phyloP scores from a whole-genome alignment of 176 grass and related monocot genomes.

The Avena sativa region DNA sequence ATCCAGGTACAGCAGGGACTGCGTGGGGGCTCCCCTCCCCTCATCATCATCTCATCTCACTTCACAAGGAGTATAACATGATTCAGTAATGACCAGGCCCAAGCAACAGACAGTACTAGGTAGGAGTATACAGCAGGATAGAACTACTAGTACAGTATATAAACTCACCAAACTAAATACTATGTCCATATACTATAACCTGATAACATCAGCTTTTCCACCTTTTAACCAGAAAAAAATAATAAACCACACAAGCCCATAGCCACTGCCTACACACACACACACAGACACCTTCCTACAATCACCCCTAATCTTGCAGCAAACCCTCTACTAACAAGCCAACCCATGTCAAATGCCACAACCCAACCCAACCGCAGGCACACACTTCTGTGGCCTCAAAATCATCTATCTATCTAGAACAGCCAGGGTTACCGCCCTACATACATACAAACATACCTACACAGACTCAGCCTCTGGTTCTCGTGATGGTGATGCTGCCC shows the following conservation, averaged over 20 bases:
- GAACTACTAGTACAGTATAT: not conserved
- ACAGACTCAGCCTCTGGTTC: constrained; percentile 60
- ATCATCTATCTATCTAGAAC: constrained; percentile 7
- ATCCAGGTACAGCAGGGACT: not conserved
- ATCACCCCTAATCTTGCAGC: not conserved
- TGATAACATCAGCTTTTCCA: not conserved
- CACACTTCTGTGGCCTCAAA: constrained; percentile 6
- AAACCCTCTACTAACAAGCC: constrained; percentile 18
- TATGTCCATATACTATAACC: constrained; percentile 31
- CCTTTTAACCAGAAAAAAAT: constrained; percentile 12
- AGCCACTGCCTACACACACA: constrained; percentile 3
- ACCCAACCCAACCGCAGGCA: not conserved
- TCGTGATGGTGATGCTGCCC: constrained; percentile 91
- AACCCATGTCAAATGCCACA: constrained; percentile 27
- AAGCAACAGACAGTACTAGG: too few species aligned
- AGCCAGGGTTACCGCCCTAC: too few species aligned
- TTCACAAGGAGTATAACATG: too few species aligned
- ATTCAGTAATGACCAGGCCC: too few species aligned
- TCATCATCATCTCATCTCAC: too few species aligned
- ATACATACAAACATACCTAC: too few species aligned
- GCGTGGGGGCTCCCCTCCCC: not conserved
- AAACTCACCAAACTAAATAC: constrained; percentile 27
- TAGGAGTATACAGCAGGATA: not conserved
- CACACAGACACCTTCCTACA: not conserved
- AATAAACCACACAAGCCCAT: not conserved